These are phyloP conservation scores for Colletotrichum abscissum DNA, from an alignment of 2,329 filamentous ascomycete genomes.

Conservation along the genomic window DNA sequence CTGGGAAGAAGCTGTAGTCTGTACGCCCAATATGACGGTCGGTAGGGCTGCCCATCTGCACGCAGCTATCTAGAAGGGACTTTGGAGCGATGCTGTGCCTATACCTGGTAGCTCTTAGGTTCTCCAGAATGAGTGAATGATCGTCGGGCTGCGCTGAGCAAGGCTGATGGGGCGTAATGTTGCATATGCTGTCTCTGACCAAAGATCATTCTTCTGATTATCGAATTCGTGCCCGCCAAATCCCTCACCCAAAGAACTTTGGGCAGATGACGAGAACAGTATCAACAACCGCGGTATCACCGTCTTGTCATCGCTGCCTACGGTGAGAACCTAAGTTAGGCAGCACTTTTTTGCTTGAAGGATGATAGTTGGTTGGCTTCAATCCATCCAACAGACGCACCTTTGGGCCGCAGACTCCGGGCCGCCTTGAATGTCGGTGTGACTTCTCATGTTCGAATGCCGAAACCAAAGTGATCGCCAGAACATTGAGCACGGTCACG, in stretches of 20 bases:
- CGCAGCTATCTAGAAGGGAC: neutral
- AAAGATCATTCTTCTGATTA: neutral
- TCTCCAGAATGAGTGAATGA: neutral
- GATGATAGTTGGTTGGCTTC: neutral
- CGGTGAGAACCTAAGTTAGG: neutral
- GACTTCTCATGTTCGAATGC: neutral
- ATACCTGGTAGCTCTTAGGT: neutral
- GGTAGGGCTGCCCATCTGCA: conserved; percentile 10
- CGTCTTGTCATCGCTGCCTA: conserved; percentile 1
- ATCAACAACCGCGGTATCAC: neutral
- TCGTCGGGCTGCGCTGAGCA: neutral
- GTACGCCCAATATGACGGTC: conserved; percentile 7
- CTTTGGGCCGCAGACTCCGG: neutral
- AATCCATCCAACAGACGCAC: neutral
- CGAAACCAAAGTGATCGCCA: neutral
- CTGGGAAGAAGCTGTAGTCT: neutral
- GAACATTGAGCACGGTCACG: neutral
- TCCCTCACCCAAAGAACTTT: neutral
- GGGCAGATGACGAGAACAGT: conserved; percentile 2
- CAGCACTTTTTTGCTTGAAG: neutral
- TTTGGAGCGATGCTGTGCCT: neutral
- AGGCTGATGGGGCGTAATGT: neutral
- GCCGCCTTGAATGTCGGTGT: neutral
- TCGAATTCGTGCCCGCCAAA: neutral
- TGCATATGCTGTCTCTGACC: neutral